Evolutionary conservation across 306 rosid species (phyloP).

Genomic region (Cotoneaster glaucophyllus): DNA sequence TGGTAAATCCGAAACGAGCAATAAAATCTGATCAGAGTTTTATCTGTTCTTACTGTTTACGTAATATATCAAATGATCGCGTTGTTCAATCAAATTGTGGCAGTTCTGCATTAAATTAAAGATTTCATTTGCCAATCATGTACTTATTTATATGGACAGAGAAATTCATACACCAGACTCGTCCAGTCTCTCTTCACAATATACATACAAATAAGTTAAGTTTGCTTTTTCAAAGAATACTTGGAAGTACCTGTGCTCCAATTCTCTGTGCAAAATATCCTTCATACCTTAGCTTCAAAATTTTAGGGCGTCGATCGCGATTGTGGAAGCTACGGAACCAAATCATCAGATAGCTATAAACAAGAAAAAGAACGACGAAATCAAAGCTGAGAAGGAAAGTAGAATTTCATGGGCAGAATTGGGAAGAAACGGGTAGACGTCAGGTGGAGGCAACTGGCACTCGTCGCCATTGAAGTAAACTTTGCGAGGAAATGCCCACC

Average conservation of each 20-base stretch:
- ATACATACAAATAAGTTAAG: conserved; percentile 2
- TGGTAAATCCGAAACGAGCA: conserved; percentile 18
- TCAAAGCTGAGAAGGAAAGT: conserved; percentile 21
- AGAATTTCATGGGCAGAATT: conserved; percentile 40
- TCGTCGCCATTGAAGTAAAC: conserved; percentile 92
- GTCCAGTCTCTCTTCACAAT: conserved; percentile 4
- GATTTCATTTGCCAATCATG: neutral
- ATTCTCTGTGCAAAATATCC: conserved; percentile 3
- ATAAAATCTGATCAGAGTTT: neutral
- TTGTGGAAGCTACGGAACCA: conserved; percentile 9
- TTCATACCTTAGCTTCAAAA: conserved; percentile 21
- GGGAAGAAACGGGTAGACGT: conserved; percentile 73
- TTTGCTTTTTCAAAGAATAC: conserved; percentile 16
- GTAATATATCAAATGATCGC: neutral
- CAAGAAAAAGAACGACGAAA: conserved; percentile 40
- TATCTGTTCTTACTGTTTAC: neutral
- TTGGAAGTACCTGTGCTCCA: conserved; percentile 1
- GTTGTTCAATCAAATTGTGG: neutral
- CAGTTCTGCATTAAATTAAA: neutral
- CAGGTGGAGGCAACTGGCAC: conserved; percentile 93
- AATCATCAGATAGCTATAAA: conserved; percentile 40
- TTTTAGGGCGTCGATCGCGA: conserved; percentile 8
- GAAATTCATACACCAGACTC: conserved; percentile 7
- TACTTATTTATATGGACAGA: neutral
- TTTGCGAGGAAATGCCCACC: conserved; percentile 91